A percentile compares a stretch with the other conserved stretches of the same genome.
These are phyloP conservation scores for Fusarium odoratissimum DNA, from an alignment of 2,329 filamentous ascomycete genomes.

Conservation along the genomic window DNA sequence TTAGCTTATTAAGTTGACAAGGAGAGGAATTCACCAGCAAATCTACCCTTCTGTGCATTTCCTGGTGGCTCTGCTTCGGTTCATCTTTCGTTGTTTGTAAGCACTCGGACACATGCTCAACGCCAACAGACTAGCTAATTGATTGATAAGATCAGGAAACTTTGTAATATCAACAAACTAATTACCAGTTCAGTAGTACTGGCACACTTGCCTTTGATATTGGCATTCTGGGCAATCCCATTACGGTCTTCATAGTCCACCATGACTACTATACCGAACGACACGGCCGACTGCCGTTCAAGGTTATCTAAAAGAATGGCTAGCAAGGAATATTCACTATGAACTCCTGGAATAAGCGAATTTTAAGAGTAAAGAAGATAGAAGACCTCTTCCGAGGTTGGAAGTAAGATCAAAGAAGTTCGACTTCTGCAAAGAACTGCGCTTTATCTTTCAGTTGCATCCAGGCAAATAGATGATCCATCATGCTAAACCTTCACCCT, in stretches of 20 bases:
- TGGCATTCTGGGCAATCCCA: background rate
- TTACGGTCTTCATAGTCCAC: too few relatives aligned
- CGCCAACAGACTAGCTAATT: background rate
- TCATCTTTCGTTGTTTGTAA: background rate
- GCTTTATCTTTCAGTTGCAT: background rate
- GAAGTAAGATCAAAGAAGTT: background rate
- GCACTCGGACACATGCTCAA: background rate
- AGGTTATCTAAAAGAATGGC: rapidly evolving
- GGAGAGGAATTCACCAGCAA: background rate
- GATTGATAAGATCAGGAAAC: background rate
- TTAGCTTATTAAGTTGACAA: background rate
- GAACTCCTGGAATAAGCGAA: rapidly evolving
- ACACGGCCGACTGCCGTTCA: background rate
- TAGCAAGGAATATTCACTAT: rapidly evolving
- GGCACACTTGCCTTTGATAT: background rate
- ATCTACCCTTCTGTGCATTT: background rate
- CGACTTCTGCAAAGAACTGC: background rate
- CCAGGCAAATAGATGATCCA: background rate
- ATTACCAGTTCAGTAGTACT: rapidly evolving
- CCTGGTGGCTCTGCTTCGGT: background rate
- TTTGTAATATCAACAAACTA: rapidly evolving
- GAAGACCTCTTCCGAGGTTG: background rate
- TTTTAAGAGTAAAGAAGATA: background rate
- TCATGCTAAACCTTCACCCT: background rate
- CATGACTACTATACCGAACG: background rate